These are phyloP conservation scores for Talaromyces stipitatus DNA, from an alignment of 495 filamentous ascomycete species.

Conservation along the genomic window DNA sequence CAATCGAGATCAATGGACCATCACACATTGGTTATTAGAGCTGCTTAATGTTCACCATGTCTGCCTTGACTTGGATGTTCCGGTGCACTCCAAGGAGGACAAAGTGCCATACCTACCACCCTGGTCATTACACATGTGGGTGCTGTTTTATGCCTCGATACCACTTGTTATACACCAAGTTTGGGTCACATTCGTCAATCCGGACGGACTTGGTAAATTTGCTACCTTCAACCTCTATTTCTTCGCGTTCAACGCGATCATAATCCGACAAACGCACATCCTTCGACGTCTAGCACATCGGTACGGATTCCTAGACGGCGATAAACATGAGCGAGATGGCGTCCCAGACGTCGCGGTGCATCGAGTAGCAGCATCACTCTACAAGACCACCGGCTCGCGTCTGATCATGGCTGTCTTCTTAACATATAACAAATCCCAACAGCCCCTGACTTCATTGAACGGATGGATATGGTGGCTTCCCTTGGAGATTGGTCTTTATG, in stretches of 20 bases:
- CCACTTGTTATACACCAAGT: constrained; percentile 29
- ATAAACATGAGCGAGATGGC: constrained; percentile 29
- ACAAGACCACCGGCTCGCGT: constrained; percentile 23
- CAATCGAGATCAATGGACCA: constrained; percentile 26
- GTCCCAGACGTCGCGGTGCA: constrained; percentile 26
- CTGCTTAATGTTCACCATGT: constrained; percentile 27
- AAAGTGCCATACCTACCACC: constrained; percentile 31
- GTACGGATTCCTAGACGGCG: constrained; percentile 30
- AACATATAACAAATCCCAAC: constrained; percentile 13
- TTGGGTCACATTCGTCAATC: constrained; percentile 20
- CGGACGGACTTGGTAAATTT: constrained; percentile 20
- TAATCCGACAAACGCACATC: constrained; percentile 25
- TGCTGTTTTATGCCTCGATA: constrained; percentile 28
- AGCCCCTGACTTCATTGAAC: constrained; percentile 33
- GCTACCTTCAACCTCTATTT: constrained; percentile 31
- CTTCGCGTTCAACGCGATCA: constrained; percentile 21
- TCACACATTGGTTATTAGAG: constrained; percentile 27
- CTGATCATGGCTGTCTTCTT: constrained; percentile 27
- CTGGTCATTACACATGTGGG: constrained; percentile 30
- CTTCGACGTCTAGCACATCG: constrained; percentile 18
- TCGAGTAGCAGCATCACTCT: constrained; percentile 21
- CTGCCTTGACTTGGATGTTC: constrained; percentile 24
- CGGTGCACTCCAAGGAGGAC: constrained; percentile 29
- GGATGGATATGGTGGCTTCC: constrained; percentile 19
- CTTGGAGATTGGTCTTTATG: constrained; percentile 25